These are phyloP conservation scores for Candida pini DNA, from an alignment of 805 yeast genomes.

Conservation along the genomic window DNA sequence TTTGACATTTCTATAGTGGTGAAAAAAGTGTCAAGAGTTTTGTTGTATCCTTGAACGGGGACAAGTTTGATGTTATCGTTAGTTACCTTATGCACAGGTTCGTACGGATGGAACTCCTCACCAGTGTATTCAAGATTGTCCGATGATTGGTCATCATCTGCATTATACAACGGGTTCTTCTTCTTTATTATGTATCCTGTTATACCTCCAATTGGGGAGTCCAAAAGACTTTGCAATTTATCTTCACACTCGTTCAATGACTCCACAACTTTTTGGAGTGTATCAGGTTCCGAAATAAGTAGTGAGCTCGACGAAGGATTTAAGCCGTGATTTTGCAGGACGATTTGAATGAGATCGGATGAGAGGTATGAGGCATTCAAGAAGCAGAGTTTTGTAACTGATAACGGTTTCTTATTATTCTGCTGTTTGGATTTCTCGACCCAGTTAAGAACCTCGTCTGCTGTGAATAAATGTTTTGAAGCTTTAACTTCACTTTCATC, in stretches of 20 bases:
- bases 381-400: slow-evolving; percentile 67
- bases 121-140: slow-evolving; percentile 36
- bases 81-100: slow-evolving; percentile 32
- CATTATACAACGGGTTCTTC: slow-evolving; percentile 46
- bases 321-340: slow-evolving; percentile 41
- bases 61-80: slow-evolving; percentile 34
- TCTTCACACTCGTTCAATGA: slow-evolving; percentile 44
- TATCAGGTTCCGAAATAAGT: slow-evolving; percentile 24
- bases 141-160: slow-evolving; percentile 30
- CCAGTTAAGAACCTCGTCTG: slow-evolving; percentile 35
- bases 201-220: slow-evolving; percentile 29
- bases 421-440: slow-evolving; percentile 28
- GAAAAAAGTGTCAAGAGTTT: slow-evolving; percentile 76
- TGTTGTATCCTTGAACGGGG: slow-evolving; percentile 62
- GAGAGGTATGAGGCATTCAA: slow-evolving; percentile 69
- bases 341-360: slow-evolving; percentile 66
- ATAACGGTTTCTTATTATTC: slow-evolving; percentile 38
- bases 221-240: slow-evolving; percentile 34
- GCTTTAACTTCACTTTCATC: slow-evolving; percentile 13
- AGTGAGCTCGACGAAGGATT: slow-evolving; percentile 32
- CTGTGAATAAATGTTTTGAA: slow-evolving; percentile 18
- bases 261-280: slow-evolving; percentile 29
- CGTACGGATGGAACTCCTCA: slow-evolving; percentile 53
- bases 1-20: slow-evolving; percentile 82
- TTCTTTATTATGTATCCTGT: slow-evolving; percentile 62